Evolutionary conservation across 805 yeast species (phyloP).

Genomic region (Dipodascopsis uninucleata): DNA sequence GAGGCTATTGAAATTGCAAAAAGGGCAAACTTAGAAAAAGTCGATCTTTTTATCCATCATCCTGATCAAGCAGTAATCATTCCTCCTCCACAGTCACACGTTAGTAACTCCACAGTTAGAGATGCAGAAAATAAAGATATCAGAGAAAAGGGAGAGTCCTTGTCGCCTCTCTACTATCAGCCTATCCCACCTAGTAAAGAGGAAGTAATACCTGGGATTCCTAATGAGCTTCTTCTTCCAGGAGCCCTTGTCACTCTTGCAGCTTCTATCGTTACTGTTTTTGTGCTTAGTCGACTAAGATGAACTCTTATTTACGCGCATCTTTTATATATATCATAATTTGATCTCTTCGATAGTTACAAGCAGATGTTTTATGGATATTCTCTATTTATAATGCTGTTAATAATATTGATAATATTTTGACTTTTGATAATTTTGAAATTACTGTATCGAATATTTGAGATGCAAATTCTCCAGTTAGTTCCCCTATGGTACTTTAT

Average conservation of each 20-base stretch:
- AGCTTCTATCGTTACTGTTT: constrained; percentile 54
- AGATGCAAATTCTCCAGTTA: constrained; percentile 1
- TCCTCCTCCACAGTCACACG: constrained; percentile 20
- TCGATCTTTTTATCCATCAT: constrained; percentile 70
- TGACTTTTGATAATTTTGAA: constrained; percentile 1
- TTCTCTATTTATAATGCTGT: too few species aligned
- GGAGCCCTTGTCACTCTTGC: constrained; percentile 61
- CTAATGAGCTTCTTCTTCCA: constrained; percentile 60
- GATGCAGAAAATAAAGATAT: neutral
- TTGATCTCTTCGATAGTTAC: neutral
- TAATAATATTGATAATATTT: too few species aligned
- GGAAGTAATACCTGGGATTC: constrained; percentile 50
- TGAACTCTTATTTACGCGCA: neutral
- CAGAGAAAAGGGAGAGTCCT: neutral
- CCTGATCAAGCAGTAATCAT: constrained; percentile 46
- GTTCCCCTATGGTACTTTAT: too few species aligned
- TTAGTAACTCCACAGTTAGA: constrained; percentile 2
- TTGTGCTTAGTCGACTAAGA: constrained; percentile 46
- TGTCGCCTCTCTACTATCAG: constrained; percentile 5
- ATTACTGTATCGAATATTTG: neutral
- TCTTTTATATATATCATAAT: neutral
- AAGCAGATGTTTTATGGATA: too few species aligned
- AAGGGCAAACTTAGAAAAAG: constrained; percentile 51
- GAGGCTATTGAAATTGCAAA: constrained; percentile 66
- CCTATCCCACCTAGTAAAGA: constrained; percentile 7